Conservation (phyloP, 179 eudicot species). For the Silene vulgaris region DNA sequence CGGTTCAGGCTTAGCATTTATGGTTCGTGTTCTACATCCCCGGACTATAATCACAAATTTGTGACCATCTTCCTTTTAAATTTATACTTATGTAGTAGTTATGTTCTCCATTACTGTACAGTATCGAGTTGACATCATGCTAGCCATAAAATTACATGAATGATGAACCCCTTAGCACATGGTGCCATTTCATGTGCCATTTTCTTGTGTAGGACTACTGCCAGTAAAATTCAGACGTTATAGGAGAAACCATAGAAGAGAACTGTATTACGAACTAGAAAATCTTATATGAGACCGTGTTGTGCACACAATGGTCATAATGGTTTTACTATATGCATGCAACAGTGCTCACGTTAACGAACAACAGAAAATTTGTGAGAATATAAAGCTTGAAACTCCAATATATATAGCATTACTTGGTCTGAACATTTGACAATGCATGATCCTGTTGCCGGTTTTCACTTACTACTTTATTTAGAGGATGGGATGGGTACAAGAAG, state of each 20-base stretch:
- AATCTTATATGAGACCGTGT: neutral
- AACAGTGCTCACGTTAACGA: neutral
- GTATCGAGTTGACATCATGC: neutral
- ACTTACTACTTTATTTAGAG: neutral
- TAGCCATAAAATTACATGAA: neutral
- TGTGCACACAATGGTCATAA: neutral
- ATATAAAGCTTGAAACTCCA: neutral
- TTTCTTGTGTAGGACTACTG: neutral
- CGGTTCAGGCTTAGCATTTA: neutral
- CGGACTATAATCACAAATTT: neutral
- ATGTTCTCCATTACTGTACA: neutral
- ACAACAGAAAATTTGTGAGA: neutral
- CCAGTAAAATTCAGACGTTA: neutral
- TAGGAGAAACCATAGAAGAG: neutral
- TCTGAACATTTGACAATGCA: constrained; percentile 5
- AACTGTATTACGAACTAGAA: neutral
- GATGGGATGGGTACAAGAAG: neutral
- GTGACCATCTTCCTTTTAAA: neutral
- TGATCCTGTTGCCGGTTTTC: constrained; percentile 4
- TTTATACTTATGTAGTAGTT: neutral
- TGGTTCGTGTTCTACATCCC: neutral
- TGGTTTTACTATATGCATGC: neutral
- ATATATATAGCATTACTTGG: neutral
- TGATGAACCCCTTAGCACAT: neutral
- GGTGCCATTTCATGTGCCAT: neutral